A percentile compares a stretch with the other conserved stretches of the same genome.
phyloP scores from a whole-genome alignment of 2,329 filamentous ascomycete species.

The Chrysosphaeria jannelii region DNA sequence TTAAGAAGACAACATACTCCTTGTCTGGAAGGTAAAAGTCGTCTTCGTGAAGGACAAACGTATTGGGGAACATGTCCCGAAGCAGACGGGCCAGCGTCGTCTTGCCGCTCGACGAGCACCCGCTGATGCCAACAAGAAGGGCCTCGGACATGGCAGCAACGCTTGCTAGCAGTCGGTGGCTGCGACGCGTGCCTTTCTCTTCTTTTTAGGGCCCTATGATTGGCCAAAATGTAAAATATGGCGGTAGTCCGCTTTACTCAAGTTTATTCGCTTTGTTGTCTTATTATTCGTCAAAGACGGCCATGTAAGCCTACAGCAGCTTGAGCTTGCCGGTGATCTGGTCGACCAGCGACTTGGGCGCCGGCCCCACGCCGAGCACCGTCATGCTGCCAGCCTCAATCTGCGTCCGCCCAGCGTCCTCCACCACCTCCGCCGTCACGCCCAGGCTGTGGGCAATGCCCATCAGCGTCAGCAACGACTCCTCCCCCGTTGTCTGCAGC shows the following conservation, averaged over 20 bases:
- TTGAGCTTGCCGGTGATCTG: constrained; percentile 62
- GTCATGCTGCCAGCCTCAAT: constrained; percentile 83
- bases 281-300: too few relatives aligned
- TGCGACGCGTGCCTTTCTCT: too few relatives aligned
- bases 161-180: too few relatives aligned
- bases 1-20: constrained; percentile 17
- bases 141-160: too few relatives aligned
- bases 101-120: constrained; percentile 80
- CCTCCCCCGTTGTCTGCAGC: constrained; percentile 62
- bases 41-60: constrained; percentile 77
- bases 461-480: constrained; percentile 44
- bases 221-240: too few relatives aligned
- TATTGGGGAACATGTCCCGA: constrained; percentile 45
- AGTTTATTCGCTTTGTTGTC: too few relatives aligned
- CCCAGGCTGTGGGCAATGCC: constrained; percentile 58
- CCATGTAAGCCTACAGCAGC: constrained; percentile 30
- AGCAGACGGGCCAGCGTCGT: constrained; percentile 73
- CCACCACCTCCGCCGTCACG: constrained; percentile 65
- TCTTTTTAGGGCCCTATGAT: too few relatives aligned
- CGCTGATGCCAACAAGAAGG: constrained; percentile 54
- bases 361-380: constrained; percentile 58
- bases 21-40: constrained; percentile 75
- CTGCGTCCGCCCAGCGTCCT: constrained; percentile 90
- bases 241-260: too few relatives aligned
- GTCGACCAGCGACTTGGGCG: constrained; percentile 65